Evolutionary conservation across 2,329 filamentous ascomycete genomes (phyloP).

Genomic region (Fusarium caatingaense): DNA sequence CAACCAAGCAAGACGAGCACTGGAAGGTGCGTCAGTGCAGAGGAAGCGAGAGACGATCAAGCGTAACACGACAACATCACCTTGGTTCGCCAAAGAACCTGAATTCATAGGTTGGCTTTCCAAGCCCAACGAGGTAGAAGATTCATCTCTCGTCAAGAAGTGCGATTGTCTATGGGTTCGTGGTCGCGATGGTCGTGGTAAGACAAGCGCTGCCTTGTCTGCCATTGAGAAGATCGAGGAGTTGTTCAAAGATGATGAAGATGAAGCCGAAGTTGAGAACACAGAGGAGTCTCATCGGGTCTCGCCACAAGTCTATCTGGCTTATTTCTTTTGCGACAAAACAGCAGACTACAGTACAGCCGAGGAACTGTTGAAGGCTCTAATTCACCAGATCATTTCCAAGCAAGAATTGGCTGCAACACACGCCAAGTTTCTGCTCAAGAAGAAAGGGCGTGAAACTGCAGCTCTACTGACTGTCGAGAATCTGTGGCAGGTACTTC

Average conservation of each 20-base stretch:
- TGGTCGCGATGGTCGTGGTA: constrained; percentile 56
- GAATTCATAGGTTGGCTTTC: constrained; percentile 53
- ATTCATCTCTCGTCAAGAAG: neutral
- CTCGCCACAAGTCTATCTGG: constrained; percentile 46
- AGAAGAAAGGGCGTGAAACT: constrained; percentile 33
- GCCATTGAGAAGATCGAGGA: constrained; percentile 53
- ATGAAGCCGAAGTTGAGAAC: constrained; percentile 46
- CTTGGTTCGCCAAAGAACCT: constrained; percentile 53
- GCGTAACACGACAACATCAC: constrained; percentile 49
- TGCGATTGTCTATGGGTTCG: constrained; percentile 55
- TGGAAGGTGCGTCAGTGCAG: constrained; percentile 51
- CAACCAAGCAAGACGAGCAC: constrained; percentile 47
- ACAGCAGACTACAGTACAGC: constrained; percentile 53
- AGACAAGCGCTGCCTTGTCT: constrained; percentile 55
- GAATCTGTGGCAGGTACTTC: constrained; percentile 54
- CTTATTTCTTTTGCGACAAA: constrained; percentile 57
- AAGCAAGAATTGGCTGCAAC: constrained; percentile 50
- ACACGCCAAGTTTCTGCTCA: constrained; percentile 52
- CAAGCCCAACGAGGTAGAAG: constrained; percentile 19
- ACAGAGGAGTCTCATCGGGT: constrained; percentile 6
- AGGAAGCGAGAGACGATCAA: constrained; percentile 50
- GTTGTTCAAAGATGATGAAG: constrained; percentile 39
- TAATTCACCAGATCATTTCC: constrained; percentile 53
- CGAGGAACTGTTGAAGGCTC: constrained; percentile 55
- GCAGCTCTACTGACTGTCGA: constrained; percentile 30